Conservation (phyloP, 192 early-diverging fungal genomes). For the Phycomyces nitens region DNA sequence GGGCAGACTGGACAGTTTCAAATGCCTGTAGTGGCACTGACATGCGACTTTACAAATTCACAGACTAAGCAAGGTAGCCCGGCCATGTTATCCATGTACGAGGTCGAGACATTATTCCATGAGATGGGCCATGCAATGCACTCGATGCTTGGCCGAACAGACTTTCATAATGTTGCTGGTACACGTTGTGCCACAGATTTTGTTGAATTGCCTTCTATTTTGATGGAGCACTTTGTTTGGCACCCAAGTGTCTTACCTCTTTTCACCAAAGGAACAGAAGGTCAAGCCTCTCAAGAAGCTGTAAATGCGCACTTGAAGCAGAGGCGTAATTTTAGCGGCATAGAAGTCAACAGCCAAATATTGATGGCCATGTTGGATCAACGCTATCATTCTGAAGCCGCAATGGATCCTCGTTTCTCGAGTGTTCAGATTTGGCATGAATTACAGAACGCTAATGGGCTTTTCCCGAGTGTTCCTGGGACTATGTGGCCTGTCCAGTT, state of each 20-base stretch:
- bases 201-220: slow-evolving; percentile 94
- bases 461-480: slow-evolving; percentile 66
- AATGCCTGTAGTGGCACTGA: slow-evolving; percentile 68
- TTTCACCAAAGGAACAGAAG: slow-evolving; percentile 71
- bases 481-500: slow-evolving; percentile 92
- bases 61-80: slow-evolving; percentile 34
- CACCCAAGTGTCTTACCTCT: slow-evolving; percentile 67
- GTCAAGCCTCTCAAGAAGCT: slow-evolving; percentile 53
- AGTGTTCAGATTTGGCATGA: slow-evolving; percentile 53
- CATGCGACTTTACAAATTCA: slow-evolving; percentile 65
- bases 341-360: slow-evolving; percentile 86
- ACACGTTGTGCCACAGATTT: slow-evolving; percentile 94
- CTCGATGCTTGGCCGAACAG: slow-evolving; percentile 92
- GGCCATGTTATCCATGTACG: slow-evolving; percentile 65
- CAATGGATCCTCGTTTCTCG: slow-evolving; percentile 46
- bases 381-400: slow-evolving; percentile 68
- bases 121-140: slow-evolving; percentile 99
- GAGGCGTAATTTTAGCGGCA: slow-evolving; percentile 55
- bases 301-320: slow-evolving; percentile 51
- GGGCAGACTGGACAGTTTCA: slow-evolving; percentile 50
- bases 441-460: slow-evolving; percentile 57
- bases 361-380: slow-evolving; percentile 92
- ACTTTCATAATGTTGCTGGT: slow-evolving; percentile 94
- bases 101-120: slow-evolving; percentile 97
- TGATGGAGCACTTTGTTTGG: slow-evolving; percentile 90